These are phyloP conservation scores for Metschnikowia peoriensis DNA, from an alignment of 805 yeast genomes.

Conservation along the genomic window DNA sequence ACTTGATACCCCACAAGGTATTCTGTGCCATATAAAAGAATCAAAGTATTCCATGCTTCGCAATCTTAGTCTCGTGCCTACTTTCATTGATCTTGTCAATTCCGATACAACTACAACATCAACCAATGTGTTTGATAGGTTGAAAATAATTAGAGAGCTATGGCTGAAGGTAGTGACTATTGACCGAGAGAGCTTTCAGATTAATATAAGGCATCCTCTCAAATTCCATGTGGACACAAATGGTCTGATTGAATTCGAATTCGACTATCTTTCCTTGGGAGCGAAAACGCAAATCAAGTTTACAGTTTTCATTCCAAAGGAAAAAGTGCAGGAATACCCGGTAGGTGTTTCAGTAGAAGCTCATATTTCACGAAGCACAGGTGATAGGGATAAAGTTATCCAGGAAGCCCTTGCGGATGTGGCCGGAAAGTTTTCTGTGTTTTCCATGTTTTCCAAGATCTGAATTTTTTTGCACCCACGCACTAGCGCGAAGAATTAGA, in stretches of 20 bases:
- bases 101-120: neutral
- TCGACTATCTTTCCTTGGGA: slow-evolving; percentile 8
- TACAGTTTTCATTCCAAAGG: slow-evolving; percentile 5
- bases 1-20: slow-evolving; percentile 9
- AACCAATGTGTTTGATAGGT: slow-evolving; percentile 12
- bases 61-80: slow-evolving; percentile 13
- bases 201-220: slow-evolving; percentile 30
- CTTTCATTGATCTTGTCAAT: neutral
- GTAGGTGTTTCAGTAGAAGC: slow-evolving; percentile 3
- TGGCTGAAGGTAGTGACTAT: slow-evolving; percentile 17
- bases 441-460: neutral
- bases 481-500: too few relatives aligned
- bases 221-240: slow-evolving; percentile 3
- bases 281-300: slow-evolving; percentile 9
- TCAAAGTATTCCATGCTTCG: slow-evolving; percentile 13
- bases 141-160: slow-evolving; percentile 5
- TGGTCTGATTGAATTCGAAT: slow-evolving; percentile 3
- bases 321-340: slow-evolving; percentile 6
- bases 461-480: neutral
- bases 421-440: neutral
- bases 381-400: neutral
- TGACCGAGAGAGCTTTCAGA: slow-evolving; percentile 31
- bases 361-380: slow-evolving; percentile 5
- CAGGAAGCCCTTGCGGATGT: neutral
- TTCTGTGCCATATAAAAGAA: slow-evolving; percentile 2